Evolutionary conservation across 768 basidiomycete genomes (phyloP), one percentile per base, ranked within the genome.

Genomic region (Suillus subaureus): DNA sequence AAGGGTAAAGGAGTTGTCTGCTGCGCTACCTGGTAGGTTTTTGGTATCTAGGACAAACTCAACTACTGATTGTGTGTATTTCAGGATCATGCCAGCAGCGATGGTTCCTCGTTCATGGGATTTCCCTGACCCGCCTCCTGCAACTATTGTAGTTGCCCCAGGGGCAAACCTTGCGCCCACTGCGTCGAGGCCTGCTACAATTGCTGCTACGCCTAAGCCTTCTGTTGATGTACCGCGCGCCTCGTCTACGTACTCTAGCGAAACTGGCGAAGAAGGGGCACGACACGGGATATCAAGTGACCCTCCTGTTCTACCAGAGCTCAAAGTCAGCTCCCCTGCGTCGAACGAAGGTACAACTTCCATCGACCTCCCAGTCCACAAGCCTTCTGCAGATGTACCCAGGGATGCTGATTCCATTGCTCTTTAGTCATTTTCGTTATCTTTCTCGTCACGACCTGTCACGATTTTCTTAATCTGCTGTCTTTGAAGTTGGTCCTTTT

Each of bases 81-180:
- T 31, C 65, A 90, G 89, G 91, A 84, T 93, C 60, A 85, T 94
- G 83, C 93, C 92, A 26, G 85, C 87, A 61, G 92, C 92, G 4
- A 79, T 94, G 78, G 86, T 90, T 57, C 89, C 92, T 47, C 89
- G 89, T 31, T 79, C 92, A 43, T 94, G 93, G 93, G 93, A 94
- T 74, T 94, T 86, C 66, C 65, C 87, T 62, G 80, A 87, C 42
- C 75, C 79, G 7, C 78, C 81, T 51, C 79, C 64, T 23, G 64
- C 73, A 1, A 70, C 71, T n/a, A 68, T 52, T 35, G 37, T 56
- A 49, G 49, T 33, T 28, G 54, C 43, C 61, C 57, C 39, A 42
- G 68, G 64, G 12, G 47, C 7, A 64, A 42, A 33, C 42, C 64
- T 49, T 5, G 66, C 72, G 5, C 71, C 73, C 4, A 71, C 72